phyloP scores from a whole-genome alignment of 2,329 filamentous ascomycete species.

The Botrytis porri region DNA sequence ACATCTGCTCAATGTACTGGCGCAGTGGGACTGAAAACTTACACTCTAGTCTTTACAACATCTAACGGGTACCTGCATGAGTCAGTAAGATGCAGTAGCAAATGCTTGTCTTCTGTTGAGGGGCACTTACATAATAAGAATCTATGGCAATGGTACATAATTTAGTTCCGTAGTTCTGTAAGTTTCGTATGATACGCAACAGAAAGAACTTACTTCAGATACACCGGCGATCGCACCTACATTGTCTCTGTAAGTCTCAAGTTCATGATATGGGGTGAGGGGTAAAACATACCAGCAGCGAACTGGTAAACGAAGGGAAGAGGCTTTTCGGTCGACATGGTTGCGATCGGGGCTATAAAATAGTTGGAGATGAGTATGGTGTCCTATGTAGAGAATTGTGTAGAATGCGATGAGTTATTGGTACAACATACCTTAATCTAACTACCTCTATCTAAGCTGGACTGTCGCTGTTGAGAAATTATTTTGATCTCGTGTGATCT shows the following conservation, averaged over 20 bases:
- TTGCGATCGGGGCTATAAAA: slow-evolving; percentile 36
- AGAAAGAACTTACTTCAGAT: slow-evolving; percentile 70
- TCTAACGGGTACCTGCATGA: slow-evolving; percentile 88
- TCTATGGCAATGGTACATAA: slow-evolving; percentile 50
- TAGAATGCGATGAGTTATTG: background rate
- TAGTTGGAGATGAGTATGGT: background rate
- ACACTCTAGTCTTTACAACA: slow-evolving; percentile 97
- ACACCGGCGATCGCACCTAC: slow-evolving; percentile 91
- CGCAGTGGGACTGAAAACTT: slow-evolving; percentile 42
- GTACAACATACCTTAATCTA: slow-evolving; percentile 3
- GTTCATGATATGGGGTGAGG: slow-evolving; percentile 28
- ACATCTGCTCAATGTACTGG: background rate
- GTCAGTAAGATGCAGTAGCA: slow-evolving; percentile 16
- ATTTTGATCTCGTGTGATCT: slow-evolving; percentile 1
- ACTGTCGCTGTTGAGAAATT: slow-evolving; percentile 6
- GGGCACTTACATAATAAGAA: slow-evolving; percentile 73
- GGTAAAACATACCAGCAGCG: slow-evolving; percentile 65
- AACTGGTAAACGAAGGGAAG: slow-evolving; percentile 95
- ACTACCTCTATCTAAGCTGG: background rate
- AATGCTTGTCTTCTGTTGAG: slow-evolving; percentile 16
- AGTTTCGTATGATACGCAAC: background rate
- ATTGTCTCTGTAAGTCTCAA: slow-evolving; percentile 33
- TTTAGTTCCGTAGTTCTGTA: slow-evolving; percentile 24
- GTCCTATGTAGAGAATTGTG: background rate
- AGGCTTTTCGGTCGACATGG: slow-evolving; percentile 68